These are phyloP conservation scores for Elaphomyces granulatus DNA, from an alignment of 495 filamentous ascomycete species.

Conservation along the genomic window DNA sequence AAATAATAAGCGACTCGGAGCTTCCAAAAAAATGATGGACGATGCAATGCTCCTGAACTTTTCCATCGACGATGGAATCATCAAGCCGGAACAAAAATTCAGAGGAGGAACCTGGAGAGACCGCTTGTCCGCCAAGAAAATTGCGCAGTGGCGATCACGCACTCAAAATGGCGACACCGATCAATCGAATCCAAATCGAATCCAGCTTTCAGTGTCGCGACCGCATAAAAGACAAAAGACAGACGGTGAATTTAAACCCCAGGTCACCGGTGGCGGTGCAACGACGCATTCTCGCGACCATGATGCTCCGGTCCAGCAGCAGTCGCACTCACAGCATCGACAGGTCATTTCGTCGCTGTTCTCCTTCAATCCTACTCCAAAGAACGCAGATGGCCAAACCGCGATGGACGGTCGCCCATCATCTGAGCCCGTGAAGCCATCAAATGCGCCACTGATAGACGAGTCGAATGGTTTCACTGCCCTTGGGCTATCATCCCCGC, in stretches of 20 bases:
- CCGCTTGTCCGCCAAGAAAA: conserved; percentile 64
- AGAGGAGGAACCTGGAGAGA: conserved; percentile 89
- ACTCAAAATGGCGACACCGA: conserved; percentile 1
- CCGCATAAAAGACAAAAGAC: conserved; percentile 30
- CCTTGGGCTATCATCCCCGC: conserved; percentile 58
- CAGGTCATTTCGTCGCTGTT: conserved; percentile 83
- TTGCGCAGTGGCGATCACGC: conserved; percentile 36
- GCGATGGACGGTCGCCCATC: conserved; percentile 12
- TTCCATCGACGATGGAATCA: conserved; percentile 46
- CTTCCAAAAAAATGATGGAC: conserved; percentile 54
- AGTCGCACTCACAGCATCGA: conserved; percentile 20
- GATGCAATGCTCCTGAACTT: conserved; percentile 95
- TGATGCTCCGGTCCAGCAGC: conserved; percentile 10
- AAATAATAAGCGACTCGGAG: neutral
- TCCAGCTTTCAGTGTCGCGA: conserved; percentile 15
- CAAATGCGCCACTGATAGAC: conserved; percentile 84
- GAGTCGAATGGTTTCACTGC: conserved; percentile 71
- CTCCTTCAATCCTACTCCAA: conserved; percentile 64
- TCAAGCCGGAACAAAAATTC: conserved; percentile 51
- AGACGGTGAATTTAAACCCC: conserved; percentile 11
- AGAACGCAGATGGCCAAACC: conserved; percentile 33
- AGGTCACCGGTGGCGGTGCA: conserved; percentile 5
- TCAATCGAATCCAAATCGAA: conserved; percentile 20
- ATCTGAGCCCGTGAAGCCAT: conserved; percentile 48
- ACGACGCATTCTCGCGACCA: conserved; percentile 3